Percentiles rank a stretch among this genome's conserved stretches.
Conservation (phyloP, 768 basidiomycete species). For the Pulveroboletus frians region DNA sequence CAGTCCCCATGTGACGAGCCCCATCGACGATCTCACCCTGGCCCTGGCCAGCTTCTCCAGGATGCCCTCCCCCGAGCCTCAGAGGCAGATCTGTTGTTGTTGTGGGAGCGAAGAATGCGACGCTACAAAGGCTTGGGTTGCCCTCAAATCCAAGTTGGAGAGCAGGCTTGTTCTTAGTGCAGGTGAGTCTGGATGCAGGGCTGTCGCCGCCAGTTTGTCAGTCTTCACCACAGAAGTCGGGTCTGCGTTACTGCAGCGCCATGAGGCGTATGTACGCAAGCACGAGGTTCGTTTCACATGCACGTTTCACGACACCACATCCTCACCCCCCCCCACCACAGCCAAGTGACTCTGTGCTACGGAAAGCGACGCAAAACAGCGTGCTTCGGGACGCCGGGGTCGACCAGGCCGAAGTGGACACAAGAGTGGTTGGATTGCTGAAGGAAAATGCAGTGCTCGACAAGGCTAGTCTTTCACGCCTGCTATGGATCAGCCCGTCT, state of each 20-base stretch:
- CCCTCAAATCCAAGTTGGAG: constrained; percentile 66
- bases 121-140: constrained; percentile 56
- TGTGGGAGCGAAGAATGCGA: constrained; percentile 65
- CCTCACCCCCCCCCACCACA: constrained; percentile 14
- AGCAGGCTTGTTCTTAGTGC: constrained; percentile 77
- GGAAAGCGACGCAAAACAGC: constrained; percentile 12
- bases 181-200: constrained; percentile 46
- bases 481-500: neutral
- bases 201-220: constrained; percentile 1
- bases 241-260: constrained; percentile 78
- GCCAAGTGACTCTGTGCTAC: constrained; percentile 11
- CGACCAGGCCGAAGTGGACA: constrained; percentile 26
- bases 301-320: constrained; percentile 4
- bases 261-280: constrained; percentile 79
- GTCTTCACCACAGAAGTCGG: constrained; percentile 63
- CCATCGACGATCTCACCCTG: constrained; percentile 75
- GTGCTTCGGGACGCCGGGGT: constrained; percentile 4
- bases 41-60: constrained; percentile 71
- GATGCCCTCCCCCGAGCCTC: constrained; percentile 67
- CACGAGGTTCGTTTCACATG: constrained; percentile 48
- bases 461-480: constrained; percentile 23
- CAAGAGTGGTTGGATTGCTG: constrained; percentile 33
- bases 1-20: constrained; percentile 51
- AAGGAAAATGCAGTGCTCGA: constrained; percentile 61
- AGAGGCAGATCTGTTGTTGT: constrained; percentile 51